Percentiles rank a stretch among this genome's conserved stretches.
Conservation (phyloP, 164 flowering plant species). For the Vitis riparia region DNA sequence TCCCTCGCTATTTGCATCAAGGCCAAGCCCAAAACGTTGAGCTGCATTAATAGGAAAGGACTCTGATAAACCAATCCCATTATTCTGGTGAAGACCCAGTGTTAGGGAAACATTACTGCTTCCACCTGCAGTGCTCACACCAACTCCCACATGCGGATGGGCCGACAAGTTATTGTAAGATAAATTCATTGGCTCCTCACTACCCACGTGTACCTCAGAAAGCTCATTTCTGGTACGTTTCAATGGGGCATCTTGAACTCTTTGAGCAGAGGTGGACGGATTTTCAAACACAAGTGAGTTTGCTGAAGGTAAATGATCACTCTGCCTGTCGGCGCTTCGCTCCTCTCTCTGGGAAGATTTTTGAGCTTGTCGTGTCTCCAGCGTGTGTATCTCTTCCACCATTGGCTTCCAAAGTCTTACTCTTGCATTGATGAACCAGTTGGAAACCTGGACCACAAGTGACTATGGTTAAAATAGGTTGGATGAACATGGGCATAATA, state of each 20-base stretch:
- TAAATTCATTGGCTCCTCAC: slow-evolving; percentile 28
- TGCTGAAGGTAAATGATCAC: slow-evolving; percentile 24
- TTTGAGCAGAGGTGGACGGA: slow-evolving; percentile 31
- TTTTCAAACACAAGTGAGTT: slow-evolving; percentile 25
- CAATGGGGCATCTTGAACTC: slow-evolving; percentile 28
- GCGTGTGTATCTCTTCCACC: slow-evolving; percentile 82
- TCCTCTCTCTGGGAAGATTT: slow-evolving; percentile 37
- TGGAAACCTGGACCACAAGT: slow-evolving; percentile 55
- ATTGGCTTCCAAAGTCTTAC: slow-evolving; percentile 91
- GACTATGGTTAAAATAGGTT: background rate
- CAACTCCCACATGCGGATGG: slow-evolving; percentile 29
- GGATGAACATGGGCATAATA: too few relatives aligned
- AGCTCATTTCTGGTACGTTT: slow-evolving; percentile 50
- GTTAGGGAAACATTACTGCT: slow-evolving; percentile 62
- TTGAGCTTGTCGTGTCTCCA: slow-evolving; percentile 60
- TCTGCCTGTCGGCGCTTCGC: slow-evolving; percentile 19
- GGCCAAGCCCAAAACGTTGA: slow-evolving; percentile 47
- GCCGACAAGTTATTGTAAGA: slow-evolving; percentile 33
- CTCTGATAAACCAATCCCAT: slow-evolving; percentile 46
- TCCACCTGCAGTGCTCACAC: slow-evolving; percentile 32
- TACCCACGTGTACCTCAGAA: slow-evolving; percentile 16
- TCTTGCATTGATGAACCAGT: slow-evolving; percentile 91
- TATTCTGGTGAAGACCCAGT: slow-evolving; percentile 69
- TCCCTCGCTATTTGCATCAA: slow-evolving; percentile 32
- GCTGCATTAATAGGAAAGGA: slow-evolving; percentile 46